Evolutionary conservation across 169 alveolate genomes (phyloP).

Genomic region (Sarcocystis neurona): DNA sequence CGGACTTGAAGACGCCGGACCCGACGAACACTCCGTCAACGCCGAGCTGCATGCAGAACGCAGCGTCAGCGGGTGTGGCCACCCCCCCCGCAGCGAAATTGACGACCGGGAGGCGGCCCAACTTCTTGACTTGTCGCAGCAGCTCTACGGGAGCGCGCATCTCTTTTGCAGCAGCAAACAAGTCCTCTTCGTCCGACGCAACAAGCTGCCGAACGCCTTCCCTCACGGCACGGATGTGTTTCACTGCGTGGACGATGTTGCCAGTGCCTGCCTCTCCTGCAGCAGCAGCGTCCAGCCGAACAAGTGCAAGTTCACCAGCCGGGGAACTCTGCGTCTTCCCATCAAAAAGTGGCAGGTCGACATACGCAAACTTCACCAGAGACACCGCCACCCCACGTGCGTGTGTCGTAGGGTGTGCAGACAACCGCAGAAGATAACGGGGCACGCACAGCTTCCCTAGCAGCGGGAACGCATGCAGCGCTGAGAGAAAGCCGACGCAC

Average conservation of each 20-base stretch:
- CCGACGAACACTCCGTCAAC: conserved; percentile 84
- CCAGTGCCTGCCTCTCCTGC: conserved; percentile 75
- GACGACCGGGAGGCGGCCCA: conserved; percentile 79
- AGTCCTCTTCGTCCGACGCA: conserved; percentile 68
- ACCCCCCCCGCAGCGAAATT: conserved; percentile 83
- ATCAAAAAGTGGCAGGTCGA: neutral
- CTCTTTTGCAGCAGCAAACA: conserved; percentile 66
- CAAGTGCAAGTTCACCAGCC: neutral
- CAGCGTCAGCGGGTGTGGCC: conserved; percentile 79
- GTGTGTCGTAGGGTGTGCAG: too few species aligned
- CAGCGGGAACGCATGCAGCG: too few species aligned
- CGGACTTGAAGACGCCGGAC: conserved; percentile 79
- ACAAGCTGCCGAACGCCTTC: conserved; percentile 64
- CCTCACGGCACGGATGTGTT: conserved; percentile 77
- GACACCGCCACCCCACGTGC: neutral
- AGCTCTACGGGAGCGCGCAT: conserved; percentile 72
- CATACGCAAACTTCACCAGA: neutral
- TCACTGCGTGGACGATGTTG: conserved; percentile 77
- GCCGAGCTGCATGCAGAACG: conserved; percentile 75
- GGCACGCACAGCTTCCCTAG: too few species aligned
- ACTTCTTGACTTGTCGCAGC: conserved; percentile 60
- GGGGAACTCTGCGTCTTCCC: too few species aligned
- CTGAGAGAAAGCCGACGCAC: too few species aligned
- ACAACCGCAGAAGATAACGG: too few species aligned
- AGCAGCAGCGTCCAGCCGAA: neutral